Base-by-base conservation (phyloP, 1,139 yeast species). In the Yamadazyma membranifaciens region DNA sequence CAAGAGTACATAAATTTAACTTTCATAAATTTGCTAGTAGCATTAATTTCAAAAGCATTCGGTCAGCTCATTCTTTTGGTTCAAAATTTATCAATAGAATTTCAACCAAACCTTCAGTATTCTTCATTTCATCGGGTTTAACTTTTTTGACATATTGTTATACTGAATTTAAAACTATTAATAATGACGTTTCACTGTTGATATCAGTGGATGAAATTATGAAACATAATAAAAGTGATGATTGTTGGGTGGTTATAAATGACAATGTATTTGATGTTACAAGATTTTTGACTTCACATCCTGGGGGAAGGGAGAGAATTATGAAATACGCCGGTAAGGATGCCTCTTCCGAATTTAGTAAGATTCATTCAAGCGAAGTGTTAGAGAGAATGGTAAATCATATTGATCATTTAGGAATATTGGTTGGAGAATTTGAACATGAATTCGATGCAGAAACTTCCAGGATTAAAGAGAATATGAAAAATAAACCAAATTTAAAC, bases 401-500 rank as follows among this genome's bases (percentile, higher is more conserved):
- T 11, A 38, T 41, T 11, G 38, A 40, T 4, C 40, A 43, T 28
- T 39, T 53, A 26, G 60, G 60, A 1, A 49, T 47, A 3, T 41
- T 56, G 16, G 45, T 45, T 17, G 59, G 57, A 2, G 49, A 46
- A 25, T 43, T 54, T 12, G 49, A 45, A 12, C 41, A 37, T 25
- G 38, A 37, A n/a, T n/a, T 36, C 17, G 38, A 45, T 11, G 46
- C 40, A 16, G 50, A 46, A 37, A 39, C 37, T 15, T 13, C 37
- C 1, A 4, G 14, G 20, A 32, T 46, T 31, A 29, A 51, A 45
- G 44, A 43, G n/a, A 34, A 34, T 29, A 42, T 50, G 31, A 56
- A 54, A 20, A 48, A 58, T 34, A 61, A 56, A 29, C 73, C 73
- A 4, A 54, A 63, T 2, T 40, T 67, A 10, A 45, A 46, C 28